These are phyloP conservation scores for Alternaria sp. DNA, from an alignment of 2,329 filamentous ascomycete species.

Conservation along the genomic window DNA sequence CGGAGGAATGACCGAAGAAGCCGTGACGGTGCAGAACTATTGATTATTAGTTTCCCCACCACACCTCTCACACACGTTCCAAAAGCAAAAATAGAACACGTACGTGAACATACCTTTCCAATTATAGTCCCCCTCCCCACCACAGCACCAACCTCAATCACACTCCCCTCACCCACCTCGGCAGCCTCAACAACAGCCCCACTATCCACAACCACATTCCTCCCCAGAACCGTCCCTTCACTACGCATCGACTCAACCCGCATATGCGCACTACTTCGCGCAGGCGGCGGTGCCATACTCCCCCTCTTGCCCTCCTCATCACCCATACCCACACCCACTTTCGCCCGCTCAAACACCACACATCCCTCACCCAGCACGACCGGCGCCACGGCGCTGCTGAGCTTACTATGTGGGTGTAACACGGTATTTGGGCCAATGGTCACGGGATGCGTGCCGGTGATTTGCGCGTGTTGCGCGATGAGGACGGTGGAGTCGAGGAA, in stretches of 20 bases:
- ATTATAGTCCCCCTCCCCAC: constrained; percentile 48
- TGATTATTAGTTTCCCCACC: not conserved
- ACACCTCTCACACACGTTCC: constrained; percentile 9
- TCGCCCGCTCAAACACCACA: constrained; percentile 76
- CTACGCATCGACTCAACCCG: constrained; percentile 28
- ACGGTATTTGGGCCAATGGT: constrained; percentile 80
- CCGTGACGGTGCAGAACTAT: constrained; percentile 57
- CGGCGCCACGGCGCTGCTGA: constrained; percentile 53
- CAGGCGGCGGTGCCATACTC: constrained; percentile 19
- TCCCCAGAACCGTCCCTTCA: constrained; percentile 51
- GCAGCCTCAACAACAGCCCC: constrained; percentile 53
- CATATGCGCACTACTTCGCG: constrained; percentile 16
- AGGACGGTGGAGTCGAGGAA: constrained; percentile 58
- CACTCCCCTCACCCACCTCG: constrained; percentile 49
- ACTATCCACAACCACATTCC: constrained; percentile 56
- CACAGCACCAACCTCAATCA: constrained; percentile 46
- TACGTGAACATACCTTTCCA: constrained; percentile 54
- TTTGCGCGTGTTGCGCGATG: constrained; percentile 58
- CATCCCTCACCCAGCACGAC: constrained; percentile 63
- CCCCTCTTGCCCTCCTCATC: constrained; percentile 30
- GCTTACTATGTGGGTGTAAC: constrained; percentile 80
- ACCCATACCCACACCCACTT: constrained; percentile 50
- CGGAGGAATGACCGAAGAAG: constrained; percentile 47
- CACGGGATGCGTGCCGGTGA: constrained; percentile 79
- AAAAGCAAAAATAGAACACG: not conserved